These are phyloP conservation scores for Aotearoamyces nothofagi DNA, from an alignment of 2,329 filamentous ascomycete species.

Conservation along the genomic window DNA sequence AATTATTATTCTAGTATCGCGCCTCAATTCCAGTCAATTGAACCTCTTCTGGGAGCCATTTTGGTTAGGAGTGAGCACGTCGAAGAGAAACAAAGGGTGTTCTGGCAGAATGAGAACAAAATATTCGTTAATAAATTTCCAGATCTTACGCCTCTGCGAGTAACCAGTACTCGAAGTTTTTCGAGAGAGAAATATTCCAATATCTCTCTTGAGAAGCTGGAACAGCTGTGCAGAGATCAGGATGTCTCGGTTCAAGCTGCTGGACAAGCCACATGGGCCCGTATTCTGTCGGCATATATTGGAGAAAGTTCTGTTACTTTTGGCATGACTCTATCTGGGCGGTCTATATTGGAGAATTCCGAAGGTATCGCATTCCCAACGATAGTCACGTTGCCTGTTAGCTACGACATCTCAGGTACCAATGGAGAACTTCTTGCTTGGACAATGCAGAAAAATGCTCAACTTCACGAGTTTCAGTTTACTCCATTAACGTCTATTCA, in stretches of 20 bases:
- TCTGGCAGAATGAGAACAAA: slow-evolving; percentile 45
- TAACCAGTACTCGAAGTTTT: slow-evolving; percentile 20
- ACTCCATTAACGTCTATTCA: slow-evolving; percentile 59
- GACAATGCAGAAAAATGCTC: slow-evolving; percentile 51
- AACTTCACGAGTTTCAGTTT: slow-evolving; percentile 55
- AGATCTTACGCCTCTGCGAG: slow-evolving; percentile 47
- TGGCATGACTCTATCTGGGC: slow-evolving; percentile 66
- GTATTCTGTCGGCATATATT: slow-evolving; percentile 58
- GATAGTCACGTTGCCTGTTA: slow-evolving; percentile 65
- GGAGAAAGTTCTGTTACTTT: slow-evolving; percentile 64
- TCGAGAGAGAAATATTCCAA: slow-evolving; percentile 23
- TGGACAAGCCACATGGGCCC: slow-evolving; percentile 65
- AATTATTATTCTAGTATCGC: slow-evolving; percentile 20
- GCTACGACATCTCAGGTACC: slow-evolving; percentile 36
- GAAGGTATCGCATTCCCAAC: slow-evolving; percentile 56
- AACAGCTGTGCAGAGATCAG: slow-evolving; percentile 34
- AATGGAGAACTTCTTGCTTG: slow-evolving; percentile 41
- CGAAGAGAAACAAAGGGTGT: slow-evolving; percentile 25
- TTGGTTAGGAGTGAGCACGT: slow-evolving; percentile 20
- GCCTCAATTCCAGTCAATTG: slow-evolving; percentile 20
- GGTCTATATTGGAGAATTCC: slow-evolving; percentile 42
- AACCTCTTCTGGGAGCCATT: slow-evolving; percentile 27
- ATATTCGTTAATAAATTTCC: slow-evolving; percentile 59
- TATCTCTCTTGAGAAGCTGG: slow-evolving; percentile 30
- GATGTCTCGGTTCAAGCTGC: slow-evolving; percentile 65